Conservation (phyloP, 2,329 filamentous ascomycete genomes). For the Orbilia ellipsospora region DNA sequence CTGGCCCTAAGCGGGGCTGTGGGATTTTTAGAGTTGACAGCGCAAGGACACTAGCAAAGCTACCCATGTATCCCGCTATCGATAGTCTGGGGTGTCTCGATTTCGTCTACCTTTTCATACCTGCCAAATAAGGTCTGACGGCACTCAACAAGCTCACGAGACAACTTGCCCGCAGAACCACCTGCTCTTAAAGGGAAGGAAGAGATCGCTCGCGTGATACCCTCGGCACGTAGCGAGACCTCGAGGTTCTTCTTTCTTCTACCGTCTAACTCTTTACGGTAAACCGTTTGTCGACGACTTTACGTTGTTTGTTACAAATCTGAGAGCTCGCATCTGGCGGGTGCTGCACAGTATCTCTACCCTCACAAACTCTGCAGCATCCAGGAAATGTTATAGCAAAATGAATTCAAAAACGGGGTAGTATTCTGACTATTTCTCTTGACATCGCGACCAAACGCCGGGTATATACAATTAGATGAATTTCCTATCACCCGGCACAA, state of each 20-base stretch:
- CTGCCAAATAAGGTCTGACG: constrained; percentile 28
- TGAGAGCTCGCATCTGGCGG: not conserved
- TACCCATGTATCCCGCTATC: constrained; percentile 37
- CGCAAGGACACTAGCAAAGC: not conserved
- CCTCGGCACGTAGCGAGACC: constrained; percentile 34
- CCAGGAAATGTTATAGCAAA: not conserved
- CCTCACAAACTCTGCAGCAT: not conserved
- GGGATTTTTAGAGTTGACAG: constrained; percentile 21
- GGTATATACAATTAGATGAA: not conserved
- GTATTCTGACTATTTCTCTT: not conserved
- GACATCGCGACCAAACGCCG: not conserved
- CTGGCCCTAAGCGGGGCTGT: constrained; percentile 15
- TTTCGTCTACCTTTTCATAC: constrained; percentile 3
- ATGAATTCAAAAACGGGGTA: not conserved
- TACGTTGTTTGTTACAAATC: no score
- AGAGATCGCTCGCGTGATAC: constrained; percentile 36
- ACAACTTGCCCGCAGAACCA: constrained; percentile 25
- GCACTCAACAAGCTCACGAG: constrained; percentile 18
- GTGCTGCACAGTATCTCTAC: not conserved
- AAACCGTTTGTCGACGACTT: no score
- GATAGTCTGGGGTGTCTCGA: constrained; percentile 10
- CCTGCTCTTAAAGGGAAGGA: constrained; percentile 28
- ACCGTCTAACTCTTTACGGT: no score
- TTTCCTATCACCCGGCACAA: not conserved
- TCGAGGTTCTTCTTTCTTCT: not conserved